Evolutionary conservation across 208 protist species (phyloP), one percentile per base, ranked within the genome.

Genomic region (Lotmaria passim): DNA sequence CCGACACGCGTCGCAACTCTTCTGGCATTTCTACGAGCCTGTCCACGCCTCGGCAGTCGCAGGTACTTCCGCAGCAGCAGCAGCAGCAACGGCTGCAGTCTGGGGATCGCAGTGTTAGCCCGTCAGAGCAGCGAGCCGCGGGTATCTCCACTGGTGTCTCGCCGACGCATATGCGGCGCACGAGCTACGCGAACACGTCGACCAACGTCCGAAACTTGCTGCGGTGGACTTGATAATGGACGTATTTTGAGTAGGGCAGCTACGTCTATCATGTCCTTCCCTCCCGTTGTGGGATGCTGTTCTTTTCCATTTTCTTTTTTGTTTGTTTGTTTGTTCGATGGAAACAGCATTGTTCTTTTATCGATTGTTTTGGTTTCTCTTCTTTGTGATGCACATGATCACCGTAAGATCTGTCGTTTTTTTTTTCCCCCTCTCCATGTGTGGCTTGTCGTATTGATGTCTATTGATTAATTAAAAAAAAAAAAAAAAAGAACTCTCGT

Each of bases 361-460:
- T 65, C 10, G 26, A 43, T 31, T 28, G 66, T 12, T 68, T 53
- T 19, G 59, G 4, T 69, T 71, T 63, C 48, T 75, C 53, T 57
- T 56, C 31, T 66, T 58, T 4, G 51, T 67, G 14, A 52, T 69
- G 0, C n/a, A 33, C 36, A 19, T 48, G 4, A 60, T 48, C n/a
- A n/a, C n/a, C n/a, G n/a, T n/a, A n/a, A n/a, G n/a, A n/a, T n/a
- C n/a, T n/a, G n/a, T n/a, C n/a, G n/a, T n/a, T n/a, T 43, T 70
- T 55, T 17, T 55, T 70, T 3, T 58, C n/a, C n/a, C n/a, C n/a
- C n/a, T n/a, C n/a, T n/a, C n/a, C n/a, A n/a, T n/a, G n/a, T n/a
- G n/a, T n/a, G n/a, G n/a, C n/a, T n/a, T n/a, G n/a, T n/a, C n/a
- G n/a, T n/a, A n/a, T n/a, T n/a, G n/a, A n/a, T n/a, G n/a, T n/a